Percentiles rank a stretch among this genome's conserved stretches.
phyloP scores from a whole-genome alignment of 1,139 yeast genomes.

The Suhomyces anneliseae region DNA sequence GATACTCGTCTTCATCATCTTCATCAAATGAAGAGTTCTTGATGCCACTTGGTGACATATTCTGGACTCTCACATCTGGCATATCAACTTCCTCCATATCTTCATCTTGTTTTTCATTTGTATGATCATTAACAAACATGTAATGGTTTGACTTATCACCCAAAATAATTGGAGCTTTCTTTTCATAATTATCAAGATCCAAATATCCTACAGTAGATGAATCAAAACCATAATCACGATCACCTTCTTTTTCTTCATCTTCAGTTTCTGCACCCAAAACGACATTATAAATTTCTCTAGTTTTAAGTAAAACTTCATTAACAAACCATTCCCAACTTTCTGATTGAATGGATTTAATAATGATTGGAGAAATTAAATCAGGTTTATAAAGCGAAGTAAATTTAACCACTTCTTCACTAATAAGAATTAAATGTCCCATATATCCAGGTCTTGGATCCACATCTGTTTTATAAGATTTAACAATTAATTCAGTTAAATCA shows the following conservation, averaged over 20 bases:
- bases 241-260: constrained; percentile 16
- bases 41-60: constrained; percentile 25
- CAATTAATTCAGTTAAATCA: constrained; percentile 37
- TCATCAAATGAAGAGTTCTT: constrained; percentile 7
- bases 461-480: constrained; percentile 26
- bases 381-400: constrained; percentile 51
- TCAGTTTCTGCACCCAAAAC: constrained; percentile 44
- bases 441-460: constrained; percentile 44
- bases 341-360: constrained; percentile 38
- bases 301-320: constrained; percentile 41
- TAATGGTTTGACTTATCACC: constrained; percentile 41
- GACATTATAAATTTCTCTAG: constrained; percentile 48
- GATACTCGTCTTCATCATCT: constrained; percentile 25
- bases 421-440: constrained; percentile 48
- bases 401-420: constrained; percentile 51
- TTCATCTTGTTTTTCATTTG: constrained; percentile 2
- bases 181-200: constrained; percentile 34
- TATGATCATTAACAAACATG: constrained; percentile 27
- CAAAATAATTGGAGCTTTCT: constrained; percentile 24
- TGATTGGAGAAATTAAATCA: constrained; percentile 45
- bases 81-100: constrained; percentile 18
- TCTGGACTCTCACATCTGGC: constrained; percentile 22
- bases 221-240: constrained; percentile 29
- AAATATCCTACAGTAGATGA: constrained; percentile 37
- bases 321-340: constrained; percentile 50